These are phyloP conservation scores for Paramecium sonneborni DNA, from an alignment of 73 alveolate species.

Conservation along the genomic window DNA sequence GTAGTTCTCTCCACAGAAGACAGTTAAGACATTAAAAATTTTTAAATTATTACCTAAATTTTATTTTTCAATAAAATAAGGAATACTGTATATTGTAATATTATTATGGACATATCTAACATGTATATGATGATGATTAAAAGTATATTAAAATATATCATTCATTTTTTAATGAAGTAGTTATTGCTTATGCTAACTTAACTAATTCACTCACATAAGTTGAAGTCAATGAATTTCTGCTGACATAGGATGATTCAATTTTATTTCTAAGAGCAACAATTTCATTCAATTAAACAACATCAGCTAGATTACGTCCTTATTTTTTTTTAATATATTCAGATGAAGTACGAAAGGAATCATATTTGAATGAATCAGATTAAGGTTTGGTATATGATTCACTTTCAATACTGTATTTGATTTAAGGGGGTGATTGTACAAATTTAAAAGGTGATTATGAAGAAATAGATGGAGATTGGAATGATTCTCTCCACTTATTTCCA, in stretches of 20 bases:
- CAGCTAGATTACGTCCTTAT: conserved; percentile 25
- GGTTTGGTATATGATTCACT: neutral
- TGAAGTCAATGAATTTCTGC: conserved; percentile 2
- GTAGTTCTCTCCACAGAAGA: conserved; percentile 52
- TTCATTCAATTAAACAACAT: conserved; percentile 46
- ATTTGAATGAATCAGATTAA: neutral
- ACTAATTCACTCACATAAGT: conserved; percentile 41
- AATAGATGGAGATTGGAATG: neutral
- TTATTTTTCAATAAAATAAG: too few relatives aligned
- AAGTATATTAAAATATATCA: neutral
- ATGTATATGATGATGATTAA: neutral
- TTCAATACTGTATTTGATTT: neutral
- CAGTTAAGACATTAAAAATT: conserved; percentile 28
- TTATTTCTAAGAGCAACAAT: conserved; percentile 23
- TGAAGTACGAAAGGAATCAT: neutral
- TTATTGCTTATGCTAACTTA: conserved; percentile 47
- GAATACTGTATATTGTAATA: too few relatives aligned
- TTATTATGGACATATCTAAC: too few relatives aligned
- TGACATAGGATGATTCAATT: conserved; percentile 26
- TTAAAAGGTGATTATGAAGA: neutral
- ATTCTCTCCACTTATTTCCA: neutral
- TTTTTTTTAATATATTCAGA: neutral
- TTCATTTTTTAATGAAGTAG: neutral
- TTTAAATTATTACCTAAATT: neutral
- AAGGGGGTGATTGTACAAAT: neutral